phyloP scores from a whole-genome alignment of 176 grass and related monocot genomes.

The Panicum miliaceum region DNA sequence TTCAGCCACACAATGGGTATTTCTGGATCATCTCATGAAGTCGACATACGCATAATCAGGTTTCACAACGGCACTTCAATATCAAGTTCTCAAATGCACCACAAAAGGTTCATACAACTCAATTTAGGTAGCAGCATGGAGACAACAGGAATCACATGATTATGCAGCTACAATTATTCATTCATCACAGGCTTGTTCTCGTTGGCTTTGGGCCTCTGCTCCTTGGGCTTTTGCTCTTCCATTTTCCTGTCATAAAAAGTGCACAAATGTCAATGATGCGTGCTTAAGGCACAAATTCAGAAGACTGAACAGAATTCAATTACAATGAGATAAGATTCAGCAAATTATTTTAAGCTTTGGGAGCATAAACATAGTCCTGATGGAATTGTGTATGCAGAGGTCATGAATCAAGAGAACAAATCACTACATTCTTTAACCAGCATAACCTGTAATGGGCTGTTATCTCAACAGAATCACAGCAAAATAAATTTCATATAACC shows the following conservation, averaged over 20 bases:
- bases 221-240: conserved; percentile 73
- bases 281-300: neutral
- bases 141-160: neutral
- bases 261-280: neutral
- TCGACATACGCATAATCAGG: neutral
- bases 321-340: neutral
- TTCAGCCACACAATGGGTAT: neutral
- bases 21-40: neutral
- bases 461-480: neutral
- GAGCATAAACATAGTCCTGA: neutral
- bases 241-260: conserved; percentile 45
- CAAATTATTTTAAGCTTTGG: neutral
- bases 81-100: neutral
- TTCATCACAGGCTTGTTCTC: conserved; percentile 89
- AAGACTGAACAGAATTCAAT: neutral
- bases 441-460: neutral
- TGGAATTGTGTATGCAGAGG: too few species aligned
- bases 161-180: conserved; percentile 42
- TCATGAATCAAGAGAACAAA: neutral
- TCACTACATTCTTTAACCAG: neutral
- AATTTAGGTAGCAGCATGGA: neutral
- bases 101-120: neutral
- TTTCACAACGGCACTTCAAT: neutral
- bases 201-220: conserved; percentile 72
- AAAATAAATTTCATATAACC: neutral